A percentile compares a stretch with the other conserved stretches of the same genome.
These are phyloP conservation scores for Nemania sp. DNA, from an alignment of 2,329 filamentous ascomycete genomes.

Conservation along the genomic window DNA sequence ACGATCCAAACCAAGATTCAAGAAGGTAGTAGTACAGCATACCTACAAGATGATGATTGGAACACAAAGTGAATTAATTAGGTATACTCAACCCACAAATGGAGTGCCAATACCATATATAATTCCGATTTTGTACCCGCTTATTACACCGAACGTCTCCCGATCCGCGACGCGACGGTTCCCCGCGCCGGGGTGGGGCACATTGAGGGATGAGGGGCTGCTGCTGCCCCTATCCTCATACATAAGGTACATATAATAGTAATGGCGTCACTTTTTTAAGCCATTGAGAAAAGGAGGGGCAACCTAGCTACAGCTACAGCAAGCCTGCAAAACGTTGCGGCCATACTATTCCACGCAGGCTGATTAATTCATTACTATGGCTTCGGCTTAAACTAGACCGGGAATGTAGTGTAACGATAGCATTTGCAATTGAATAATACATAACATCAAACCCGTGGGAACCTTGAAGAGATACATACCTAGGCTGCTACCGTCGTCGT, in stretches of 20 bases:
- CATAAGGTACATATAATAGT: not conserved
- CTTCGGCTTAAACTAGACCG: not conserved
- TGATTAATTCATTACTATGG: conserved; percentile 30
- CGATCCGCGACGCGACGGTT: not conserved
- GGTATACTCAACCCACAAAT: too few relatives aligned
- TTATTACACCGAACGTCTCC: conserved; percentile 13
- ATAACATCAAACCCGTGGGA: too few relatives aligned
- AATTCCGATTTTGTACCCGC: conserved; percentile 8
- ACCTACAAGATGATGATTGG: not conserved
- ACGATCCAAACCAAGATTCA: not conserved
- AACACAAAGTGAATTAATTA: too few relatives aligned
- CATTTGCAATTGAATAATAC: not conserved
- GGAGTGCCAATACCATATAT: not conserved
- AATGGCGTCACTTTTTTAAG: conserved; percentile 37
- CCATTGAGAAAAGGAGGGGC: conserved; percentile 11
- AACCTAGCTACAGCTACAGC: not conserved
- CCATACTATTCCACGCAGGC: conserved; percentile 15
- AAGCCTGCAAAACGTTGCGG: not conserved
- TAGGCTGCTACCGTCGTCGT: not conserved
- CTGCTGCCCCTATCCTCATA: not conserved
- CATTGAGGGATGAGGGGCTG: conserved; percentile 33
- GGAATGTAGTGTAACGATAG: not conserved
- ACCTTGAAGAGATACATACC: not conserved
- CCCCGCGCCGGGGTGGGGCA: conserved; percentile 34
- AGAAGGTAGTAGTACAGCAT: not conserved